Evolutionary conservation across 2,329 filamentous ascomycete species (phyloP).

Genomic region (Sordariomycetes sp.): DNA sequence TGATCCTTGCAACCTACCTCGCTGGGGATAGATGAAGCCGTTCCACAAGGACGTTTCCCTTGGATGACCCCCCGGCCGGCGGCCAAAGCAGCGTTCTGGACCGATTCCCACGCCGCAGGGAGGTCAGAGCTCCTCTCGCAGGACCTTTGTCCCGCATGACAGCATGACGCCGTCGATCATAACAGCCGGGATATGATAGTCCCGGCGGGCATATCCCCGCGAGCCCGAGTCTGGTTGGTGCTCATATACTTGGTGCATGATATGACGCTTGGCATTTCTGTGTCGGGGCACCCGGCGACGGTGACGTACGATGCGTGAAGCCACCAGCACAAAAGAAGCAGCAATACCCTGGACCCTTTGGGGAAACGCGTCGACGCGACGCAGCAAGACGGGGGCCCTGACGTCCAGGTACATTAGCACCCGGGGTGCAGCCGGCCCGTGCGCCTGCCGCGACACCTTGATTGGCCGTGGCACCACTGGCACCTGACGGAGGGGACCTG

Average conservation of each 20-base stretch:
- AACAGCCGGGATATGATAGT: neutral
- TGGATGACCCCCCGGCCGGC: neutral
- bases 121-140: neutral
- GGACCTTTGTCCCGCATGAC: neutral
- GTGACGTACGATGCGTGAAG: neutral
- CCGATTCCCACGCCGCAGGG: neutral
- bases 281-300: neutral
- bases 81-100: neutral
- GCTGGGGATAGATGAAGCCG: too few species aligned
- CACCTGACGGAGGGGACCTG: neutral
- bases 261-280: neutral
- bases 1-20: too few species aligned
- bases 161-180: neutral
- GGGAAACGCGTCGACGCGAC: neutral
- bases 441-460: neutral
- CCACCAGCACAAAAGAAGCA: neutral
- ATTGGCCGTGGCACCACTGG: neutral
- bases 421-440: neutral
- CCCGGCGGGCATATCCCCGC: neutral
- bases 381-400: neutral
- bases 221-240: neutral
- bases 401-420: neutral
- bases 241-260: too few species aligned
- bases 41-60: neutral
- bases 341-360: neutral